These are phyloP conservation scores for Ensete ventricosum DNA, from an alignment of 176 grass and related monocot species.

Conservation along the genomic window DNA sequence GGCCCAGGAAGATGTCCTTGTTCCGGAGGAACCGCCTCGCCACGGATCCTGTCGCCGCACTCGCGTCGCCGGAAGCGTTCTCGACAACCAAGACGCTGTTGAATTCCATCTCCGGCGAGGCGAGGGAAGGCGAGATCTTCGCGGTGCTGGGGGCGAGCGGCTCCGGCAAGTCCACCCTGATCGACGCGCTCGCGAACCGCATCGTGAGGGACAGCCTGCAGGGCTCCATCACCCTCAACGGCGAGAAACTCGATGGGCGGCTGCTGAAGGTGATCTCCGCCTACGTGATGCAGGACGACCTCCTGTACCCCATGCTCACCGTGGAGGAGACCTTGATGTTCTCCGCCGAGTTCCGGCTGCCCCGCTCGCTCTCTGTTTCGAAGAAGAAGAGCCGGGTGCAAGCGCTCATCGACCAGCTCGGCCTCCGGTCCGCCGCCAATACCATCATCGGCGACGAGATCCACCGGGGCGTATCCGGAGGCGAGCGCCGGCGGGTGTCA, in stretches of 20 bases:
- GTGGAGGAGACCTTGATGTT: conserved; percentile 84
- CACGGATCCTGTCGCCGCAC: conserved; percentile 13
- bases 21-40: neutral
- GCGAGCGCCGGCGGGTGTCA: conserved; percentile 74
- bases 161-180: conserved; percentile 91
- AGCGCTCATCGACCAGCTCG: conserved; percentile 80
- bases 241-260: conserved; percentile 45
- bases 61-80: conserved; percentile 9
- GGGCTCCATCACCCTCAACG: conserved; percentile 66
- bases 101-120: conserved; percentile 57
- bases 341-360: conserved; percentile 93
- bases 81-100: conserved; percentile 43
- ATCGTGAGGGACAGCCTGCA: conserved; percentile 63
- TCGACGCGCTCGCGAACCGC: conserved; percentile 81
- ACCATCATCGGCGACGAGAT: conserved; percentile 97
- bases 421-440: conserved; percentile 44
- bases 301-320: conserved; percentile 90
- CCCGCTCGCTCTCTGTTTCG: conserved; percentile 40
- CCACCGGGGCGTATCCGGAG: conserved; percentile 83
- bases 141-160: conserved; percentile 86
- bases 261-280: conserved; percentile 74
- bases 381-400: conserved; percentile 80
- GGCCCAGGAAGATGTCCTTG: conserved; percentile 1
- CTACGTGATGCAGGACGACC: conserved; percentile 96
- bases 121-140: conserved; percentile 65